Conservation (phyloP, 768 basidiomycete species). For the Panaeolus cyanescens region DNA sequence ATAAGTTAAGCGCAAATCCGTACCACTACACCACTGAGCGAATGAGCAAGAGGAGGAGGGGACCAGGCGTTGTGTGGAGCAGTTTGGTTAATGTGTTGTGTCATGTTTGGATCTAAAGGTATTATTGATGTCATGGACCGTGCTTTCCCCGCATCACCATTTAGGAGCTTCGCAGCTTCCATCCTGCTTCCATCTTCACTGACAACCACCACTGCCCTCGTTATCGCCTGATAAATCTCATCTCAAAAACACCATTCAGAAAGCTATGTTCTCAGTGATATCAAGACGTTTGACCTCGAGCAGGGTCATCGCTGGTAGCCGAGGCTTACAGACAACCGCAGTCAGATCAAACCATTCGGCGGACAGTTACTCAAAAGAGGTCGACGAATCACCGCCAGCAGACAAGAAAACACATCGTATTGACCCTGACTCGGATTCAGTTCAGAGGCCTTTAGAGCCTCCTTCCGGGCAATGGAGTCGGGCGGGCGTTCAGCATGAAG, state of each 20-base stretch:
- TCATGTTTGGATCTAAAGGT: not conserved
- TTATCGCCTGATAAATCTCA: no score
- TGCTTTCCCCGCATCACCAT: slow-evolving; percentile 2
- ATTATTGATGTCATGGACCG: not conserved
- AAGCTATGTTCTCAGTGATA: not conserved
- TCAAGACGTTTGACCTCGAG: not conserved
- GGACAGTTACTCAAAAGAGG: slow-evolving; percentile 50
- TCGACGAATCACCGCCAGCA: slow-evolving; percentile 43
- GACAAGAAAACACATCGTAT: slow-evolving; percentile 47
- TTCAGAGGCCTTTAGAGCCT: slow-evolving; percentile 50
- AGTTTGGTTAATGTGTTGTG: not conserved
- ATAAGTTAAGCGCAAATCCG: no score
- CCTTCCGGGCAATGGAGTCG: slow-evolving; percentile 48
- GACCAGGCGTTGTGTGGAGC: no score
- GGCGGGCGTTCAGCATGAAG: slow-evolving; percentile 39
- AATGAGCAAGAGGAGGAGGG: no score
- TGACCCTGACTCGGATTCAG: slow-evolving; percentile 43
- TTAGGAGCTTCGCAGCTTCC: slow-evolving; percentile 2
- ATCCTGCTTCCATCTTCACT: not conserved
- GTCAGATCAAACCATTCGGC: slow-evolving; percentile 4
- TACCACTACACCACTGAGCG: no score
- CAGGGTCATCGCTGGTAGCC: not conserved
- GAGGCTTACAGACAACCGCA: not conserved
- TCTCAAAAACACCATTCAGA: no score
- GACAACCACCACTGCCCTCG: not conserved